Evolutionary conservation across 441 rosid species (phyloP), one percentile per base, ranked within the genome.

Genomic region (Populus tomentosa): DNA sequence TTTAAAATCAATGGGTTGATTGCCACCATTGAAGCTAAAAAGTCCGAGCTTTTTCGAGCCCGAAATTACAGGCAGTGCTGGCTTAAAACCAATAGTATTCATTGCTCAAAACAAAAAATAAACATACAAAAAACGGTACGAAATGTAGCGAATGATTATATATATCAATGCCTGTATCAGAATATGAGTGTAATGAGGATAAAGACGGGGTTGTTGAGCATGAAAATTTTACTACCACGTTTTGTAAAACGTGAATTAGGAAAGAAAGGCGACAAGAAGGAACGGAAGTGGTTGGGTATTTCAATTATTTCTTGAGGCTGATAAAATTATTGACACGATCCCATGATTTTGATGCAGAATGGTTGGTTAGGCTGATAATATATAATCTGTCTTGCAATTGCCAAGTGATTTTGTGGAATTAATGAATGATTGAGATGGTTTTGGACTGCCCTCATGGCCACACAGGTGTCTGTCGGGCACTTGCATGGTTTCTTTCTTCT

Each of bases 51-150:
- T 50, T 50, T 50, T 3, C 30, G 24, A 62, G 64, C 24, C 35
- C 24, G 42, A 6, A 33, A 69, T 35, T 40, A 56, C 78, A 32
- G 75, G 33, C 40, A 64, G 23, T 26, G 70, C 20, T 50, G 56
- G 42, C 40, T 70, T 79, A 2, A 70, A 11, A 35, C 42, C 72
- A 24, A 79, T 46, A 10, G 69, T n/a, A 53, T 75, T 75, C 82
- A 79, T 79, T 59, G 71, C 67, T 28, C 59, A 3, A 26, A 38
- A 10, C 20, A 50, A 50, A 16, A 16, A 50, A 50, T 59, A 23
- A 8, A 38, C 23, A 21, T 5, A 46, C 32, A 62, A 26, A 23
- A 36, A 7, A 50, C 3, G 28, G 14, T 20, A 62, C 8, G 23
- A 64, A 6, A 50, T 10, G 7, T 30, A 65, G 64, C 42, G 23